These are phyloP conservation scores for Penicillium sp. DNA, from an alignment of 2,329 filamentous ascomycete genomes.

Conservation along the genomic window DNA sequence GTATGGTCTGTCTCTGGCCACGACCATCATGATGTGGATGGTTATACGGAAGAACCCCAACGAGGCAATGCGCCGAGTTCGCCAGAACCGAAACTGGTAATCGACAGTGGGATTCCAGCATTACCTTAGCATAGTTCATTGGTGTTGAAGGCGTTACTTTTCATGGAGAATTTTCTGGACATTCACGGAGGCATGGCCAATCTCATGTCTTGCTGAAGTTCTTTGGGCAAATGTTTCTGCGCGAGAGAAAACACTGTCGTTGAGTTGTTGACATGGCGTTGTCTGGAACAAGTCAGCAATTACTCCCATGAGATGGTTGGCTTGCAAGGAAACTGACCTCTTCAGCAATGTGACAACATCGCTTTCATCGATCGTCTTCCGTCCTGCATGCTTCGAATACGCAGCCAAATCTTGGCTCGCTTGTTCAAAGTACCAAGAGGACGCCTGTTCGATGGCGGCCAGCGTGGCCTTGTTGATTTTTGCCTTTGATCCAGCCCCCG, in stretches of 20 bases:
- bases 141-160: slow-evolving; percentile 31
- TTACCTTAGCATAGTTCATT: slow-evolving; percentile 17
- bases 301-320: background rate
- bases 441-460: slow-evolving; percentile 65
- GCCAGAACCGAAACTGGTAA: slow-evolving; percentile 68
- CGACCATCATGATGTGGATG: slow-evolving; percentile 93
- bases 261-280: slow-evolving; percentile 62
- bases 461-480: slow-evolving; percentile 67
- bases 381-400: slow-evolving; percentile 71
- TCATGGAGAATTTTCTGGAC: slow-evolving; percentile 5
- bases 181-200: slow-evolving; percentile 33
- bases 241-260: slow-evolving; percentile 80
- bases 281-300: slow-evolving; percentile 47
- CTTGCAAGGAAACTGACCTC: slow-evolving; percentile 50
- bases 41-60: slow-evolving; percentile 77
- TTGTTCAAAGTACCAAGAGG: slow-evolving; percentile 89
- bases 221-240: slow-evolving; percentile 69
- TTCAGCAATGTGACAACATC: slow-evolving; percentile 75
- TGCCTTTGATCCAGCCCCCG: slow-evolving; percentile 55
- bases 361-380: slow-evolving; percentile 76
- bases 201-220: slow-evolving; percentile 69
- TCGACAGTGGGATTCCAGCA: slow-evolving; percentile 2
- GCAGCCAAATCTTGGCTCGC: slow-evolving; percentile 67
- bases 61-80: slow-evolving; percentile 62
- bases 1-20: slow-evolving; percentile 77